Evolutionary conservation across 345 rosid species (phyloP).

Genomic region (Leavenworthia alabamica): DNA sequence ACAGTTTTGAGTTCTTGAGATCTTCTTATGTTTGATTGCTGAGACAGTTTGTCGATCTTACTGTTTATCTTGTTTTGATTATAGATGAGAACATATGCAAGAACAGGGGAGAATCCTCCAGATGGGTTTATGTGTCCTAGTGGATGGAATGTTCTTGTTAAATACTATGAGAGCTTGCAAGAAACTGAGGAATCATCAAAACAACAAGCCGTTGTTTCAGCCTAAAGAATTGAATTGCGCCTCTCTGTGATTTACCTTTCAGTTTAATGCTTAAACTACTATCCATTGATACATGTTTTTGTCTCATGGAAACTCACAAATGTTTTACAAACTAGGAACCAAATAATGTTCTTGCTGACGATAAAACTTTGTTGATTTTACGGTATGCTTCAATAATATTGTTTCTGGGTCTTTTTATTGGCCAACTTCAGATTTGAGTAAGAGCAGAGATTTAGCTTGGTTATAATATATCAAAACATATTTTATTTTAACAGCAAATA

Average conservation of each 20-base stretch:
- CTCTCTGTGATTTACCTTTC: neutral
- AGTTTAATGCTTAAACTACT: constrained; percentile 6
- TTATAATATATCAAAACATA: no score
- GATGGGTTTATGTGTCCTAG: constrained; percentile 96
- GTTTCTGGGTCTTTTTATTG: no score
- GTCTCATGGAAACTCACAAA: no score
- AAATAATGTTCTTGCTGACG: no score
- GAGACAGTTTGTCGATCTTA: no score
- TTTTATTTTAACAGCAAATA: no score
- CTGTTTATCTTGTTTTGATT: neutral
- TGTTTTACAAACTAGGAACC: no score
- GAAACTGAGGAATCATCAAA: constrained; percentile 39
- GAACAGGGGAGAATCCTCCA: constrained; percentile 83
- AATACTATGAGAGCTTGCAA: constrained; percentile 68
- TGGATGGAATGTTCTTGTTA: constrained; percentile 90
- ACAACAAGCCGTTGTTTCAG: constrained; percentile 35
- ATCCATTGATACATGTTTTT: constrained; percentile 1
- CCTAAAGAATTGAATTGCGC: no score
- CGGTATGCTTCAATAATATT: no score
- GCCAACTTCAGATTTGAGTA: no score
- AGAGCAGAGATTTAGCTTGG: no score
- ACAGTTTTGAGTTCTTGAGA: neutral
- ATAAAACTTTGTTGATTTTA: no score
- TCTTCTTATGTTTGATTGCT: neutral
- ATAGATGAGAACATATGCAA: constrained; percentile 85